Base-by-base conservation (phyloP, 805 yeast genomes). In the Yarrowia keelungensis region DNA sequence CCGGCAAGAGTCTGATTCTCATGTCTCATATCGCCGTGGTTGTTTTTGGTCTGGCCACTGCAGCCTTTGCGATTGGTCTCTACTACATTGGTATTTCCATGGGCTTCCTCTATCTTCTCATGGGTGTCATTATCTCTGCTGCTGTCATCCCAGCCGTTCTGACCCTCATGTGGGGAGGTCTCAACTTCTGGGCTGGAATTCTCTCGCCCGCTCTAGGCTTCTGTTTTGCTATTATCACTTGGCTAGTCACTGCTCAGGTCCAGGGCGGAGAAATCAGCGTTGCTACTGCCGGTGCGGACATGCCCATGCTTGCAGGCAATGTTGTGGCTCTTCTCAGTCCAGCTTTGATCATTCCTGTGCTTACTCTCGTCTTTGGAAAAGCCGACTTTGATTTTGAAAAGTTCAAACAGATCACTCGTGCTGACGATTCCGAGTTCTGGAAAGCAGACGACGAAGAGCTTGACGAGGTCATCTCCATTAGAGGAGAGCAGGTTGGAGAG, bases 251-350 rank as follows among this genome's bases (percentile, higher is more conserved):
- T 56, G 76, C 83, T 9, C 74, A 79, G 49, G 75, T 77, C 5
- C 74, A 78, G 51, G 72, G 75, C 14, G 76, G 76, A 86, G 46
- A 85, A 86, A 74, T 88, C 90, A 3, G 80, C 86, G 73, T 84
- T 84, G 77, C 81, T 75, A 69, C 85, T 76, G 86, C 96, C n/a
- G 95, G 93, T 72, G 85, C 83, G 71, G 97, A 93, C 77, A 85
- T 90, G 76, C 89, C 97, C 49, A 93, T 93, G 97, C 82, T 92
- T 71, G 87, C 89, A 3, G 97, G 97, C 70, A 92, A 92, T 77
- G 87, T 91, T 61, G 92, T 91, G 66, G 94, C 97, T 0, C 79
- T 92, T 70, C 81, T 87, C 67, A 84, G 93, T 1, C 97, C 97
- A 10, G 74, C 85, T 16, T 77, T 92, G 16, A 82, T 87, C 68